Evolutionary conservation across 2,329 filamentous ascomycete species (phyloP), one percentile per base, ranked within the genome.

Genomic region (Plectosphaerella sp.): DNA sequence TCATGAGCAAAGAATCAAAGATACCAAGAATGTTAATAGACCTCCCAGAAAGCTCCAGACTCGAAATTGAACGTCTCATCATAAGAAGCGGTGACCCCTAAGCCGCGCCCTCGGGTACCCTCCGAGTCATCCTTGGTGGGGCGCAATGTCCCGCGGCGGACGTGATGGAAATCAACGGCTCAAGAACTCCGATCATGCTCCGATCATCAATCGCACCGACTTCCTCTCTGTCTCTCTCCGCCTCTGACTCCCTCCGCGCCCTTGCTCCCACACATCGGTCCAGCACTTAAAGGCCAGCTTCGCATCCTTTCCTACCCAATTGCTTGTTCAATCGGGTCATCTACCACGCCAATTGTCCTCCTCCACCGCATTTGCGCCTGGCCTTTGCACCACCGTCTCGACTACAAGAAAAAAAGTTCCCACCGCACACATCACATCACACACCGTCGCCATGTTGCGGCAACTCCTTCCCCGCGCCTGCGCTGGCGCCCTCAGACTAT

Each of bases 391-490:
- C 39, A 43, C 39, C 10, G 8, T 10, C 11, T 12, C 8, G 28
- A 4, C 4, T 9, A 33, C 28, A 12, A 33, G 28, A 33, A 33
- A 33, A 22, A 43, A 22, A 43, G n/a, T 43, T 43, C n/a, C n/a
- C 33, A 35, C 22, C 16, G 25, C 25, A 47, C 18, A 35, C 18
- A 22, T 22, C 22, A 22, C 22, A 22, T 22, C 20, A 41, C 15
- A 33, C 28, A 35, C 51, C 46, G 55, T 55, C 53, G 51, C 51
- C 46, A 80, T 79, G 77, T 68, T 79, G 56, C 73, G 73, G 54
- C 72, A 71, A 61, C 64, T 76, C 51, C 63, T 73, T 45, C 69
- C 71, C 22, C 71, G 71, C 57, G 69, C 71, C 59, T 65, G 67
- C 62, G 64, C 58, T 65, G 20, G 60, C 62, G 36, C 50, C 62